Conservation (phyloP, 108 stramenopile genomes). For the Conticribra weissflogii region DNA sequence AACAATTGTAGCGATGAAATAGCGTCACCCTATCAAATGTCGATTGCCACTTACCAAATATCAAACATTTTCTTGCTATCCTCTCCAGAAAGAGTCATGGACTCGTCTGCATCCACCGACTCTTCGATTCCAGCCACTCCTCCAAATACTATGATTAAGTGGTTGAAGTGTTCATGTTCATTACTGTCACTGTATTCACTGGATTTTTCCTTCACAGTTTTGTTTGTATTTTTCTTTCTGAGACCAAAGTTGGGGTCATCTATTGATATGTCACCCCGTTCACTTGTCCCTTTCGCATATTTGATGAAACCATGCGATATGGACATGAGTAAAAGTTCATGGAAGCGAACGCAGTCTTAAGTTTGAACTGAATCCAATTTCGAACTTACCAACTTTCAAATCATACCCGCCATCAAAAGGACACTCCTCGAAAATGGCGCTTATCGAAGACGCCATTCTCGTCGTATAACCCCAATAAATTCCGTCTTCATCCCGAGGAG, state of each 20-base stretch:
- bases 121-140: conserved; percentile 98
- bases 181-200: conserved; percentile 7
- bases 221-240: conserved; percentile 32
- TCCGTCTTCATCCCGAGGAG: conserved; percentile 88
- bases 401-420: conserved; percentile 92
- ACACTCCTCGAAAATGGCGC: conserved; percentile 87
- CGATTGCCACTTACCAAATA: conserved; percentile 79
- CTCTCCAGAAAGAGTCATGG: conserved; percentile 78
- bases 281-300: conserved; percentile 60
- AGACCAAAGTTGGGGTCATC: conserved; percentile 81
- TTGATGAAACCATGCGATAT: background rate
- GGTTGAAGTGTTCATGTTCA: conserved; percentile 58
- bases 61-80: conserved; percentile 89
- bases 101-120: conserved; percentile 93
- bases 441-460: conserved; percentile 84
- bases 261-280: conserved; percentile 83
- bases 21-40: too few species aligned
- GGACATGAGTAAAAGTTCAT: too few species aligned
- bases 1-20: background rate
- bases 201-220: conserved; percentile 5
- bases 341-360: too few species aligned
- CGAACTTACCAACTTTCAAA: conserved; percentile 87
- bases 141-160: conserved; percentile 92
- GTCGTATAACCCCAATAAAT: conserved; percentile 97
- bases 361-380: too few species aligned